Evolutionary conservation across 2,329 filamentous ascomycete species (phyloP).

Genomic region (Fusarium tjaetaba): DNA sequence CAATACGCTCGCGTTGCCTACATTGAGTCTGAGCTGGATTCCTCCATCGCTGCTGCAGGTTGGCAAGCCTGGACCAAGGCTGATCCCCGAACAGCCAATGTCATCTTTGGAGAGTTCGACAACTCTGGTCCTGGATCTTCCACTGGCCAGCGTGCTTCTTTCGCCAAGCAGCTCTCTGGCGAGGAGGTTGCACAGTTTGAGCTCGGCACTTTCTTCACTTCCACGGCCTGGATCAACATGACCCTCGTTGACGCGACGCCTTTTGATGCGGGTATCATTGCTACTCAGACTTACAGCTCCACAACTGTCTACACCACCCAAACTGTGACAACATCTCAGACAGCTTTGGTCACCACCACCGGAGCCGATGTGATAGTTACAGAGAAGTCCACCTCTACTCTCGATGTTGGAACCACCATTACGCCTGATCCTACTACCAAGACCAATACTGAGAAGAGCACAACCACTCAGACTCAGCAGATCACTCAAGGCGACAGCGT

Average conservation of each 20-base stretch:
- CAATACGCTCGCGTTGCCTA: conserved; percentile 38
- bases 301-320: conserved; percentile 36
- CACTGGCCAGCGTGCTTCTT: conserved; percentile 31
- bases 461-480: conserved; percentile 20
- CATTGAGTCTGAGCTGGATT: conserved; percentile 27
- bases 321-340: conserved; percentile 29
- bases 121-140: conserved; percentile 35
- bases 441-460: conserved; percentile 30
- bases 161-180: conserved; percentile 25
- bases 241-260: conserved; percentile 34
- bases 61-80: conserved; percentile 37
- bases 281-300: conserved; percentile 9
- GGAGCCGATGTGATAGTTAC: conserved; percentile 21
- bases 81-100: conserved; percentile 33
- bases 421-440: conserved; percentile 32
- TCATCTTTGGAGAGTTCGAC: conserved; percentile 35
- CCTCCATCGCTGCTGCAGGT: conserved; percentile 19
- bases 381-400: conserved; percentile 23
- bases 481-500: conserved; percentile 32
- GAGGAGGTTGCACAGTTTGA: conserved; percentile 27
- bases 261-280: conserved; percentile 19
- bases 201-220: conserved; percentile 31
- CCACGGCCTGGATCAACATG: conserved; percentile 37
- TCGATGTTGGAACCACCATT: conserved; percentile 34
- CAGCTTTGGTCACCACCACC: conserved; percentile 21